Evolutionary conservation across 164 flowering plant species (phyloP).

Genomic region (Vitis labrusca): DNA sequence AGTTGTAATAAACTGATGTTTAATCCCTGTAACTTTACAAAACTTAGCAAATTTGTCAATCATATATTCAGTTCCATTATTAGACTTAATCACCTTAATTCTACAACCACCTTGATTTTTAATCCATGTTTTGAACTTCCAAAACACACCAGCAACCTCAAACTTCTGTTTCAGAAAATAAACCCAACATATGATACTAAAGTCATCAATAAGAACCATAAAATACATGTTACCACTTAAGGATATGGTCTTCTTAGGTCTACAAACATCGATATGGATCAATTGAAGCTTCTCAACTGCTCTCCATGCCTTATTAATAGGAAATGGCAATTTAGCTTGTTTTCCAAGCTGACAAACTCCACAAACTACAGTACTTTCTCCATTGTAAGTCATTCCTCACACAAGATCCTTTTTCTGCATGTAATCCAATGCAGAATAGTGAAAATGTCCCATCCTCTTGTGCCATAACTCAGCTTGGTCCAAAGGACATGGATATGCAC

Average conservation of each 20-base stretch:
- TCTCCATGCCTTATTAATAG: neutral
- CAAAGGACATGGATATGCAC: neutral
- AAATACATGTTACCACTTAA: neutral
- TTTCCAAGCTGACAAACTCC: neutral
- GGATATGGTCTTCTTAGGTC: neutral
- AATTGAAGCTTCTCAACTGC: neutral
- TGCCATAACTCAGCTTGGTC: no score
- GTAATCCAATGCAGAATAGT: no score
- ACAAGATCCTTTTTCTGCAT: no score
- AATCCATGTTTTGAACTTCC: neutral
- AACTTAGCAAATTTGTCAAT: neutral
- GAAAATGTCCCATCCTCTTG: no score
- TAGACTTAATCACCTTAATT: slow-evolving; percentile 1
- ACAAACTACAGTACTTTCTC: neutral
- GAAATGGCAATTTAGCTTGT: neutral
- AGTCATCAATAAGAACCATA: slow-evolving; percentile 8
- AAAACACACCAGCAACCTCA: neutral
- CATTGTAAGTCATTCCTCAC: no score
- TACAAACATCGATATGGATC: neutral
- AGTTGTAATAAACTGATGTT: neutral
- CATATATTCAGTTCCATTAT: neutral
- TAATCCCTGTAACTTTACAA: neutral
- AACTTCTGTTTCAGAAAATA: neutral
- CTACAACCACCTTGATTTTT: slow-evolving; percentile 1
- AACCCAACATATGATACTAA: neutral